Percentiles rank a stretch among this genome's conserved stretches.
phyloP scores from a whole-genome alignment of 164 flowering plant genomes.

The Malania oleifera region DNA sequence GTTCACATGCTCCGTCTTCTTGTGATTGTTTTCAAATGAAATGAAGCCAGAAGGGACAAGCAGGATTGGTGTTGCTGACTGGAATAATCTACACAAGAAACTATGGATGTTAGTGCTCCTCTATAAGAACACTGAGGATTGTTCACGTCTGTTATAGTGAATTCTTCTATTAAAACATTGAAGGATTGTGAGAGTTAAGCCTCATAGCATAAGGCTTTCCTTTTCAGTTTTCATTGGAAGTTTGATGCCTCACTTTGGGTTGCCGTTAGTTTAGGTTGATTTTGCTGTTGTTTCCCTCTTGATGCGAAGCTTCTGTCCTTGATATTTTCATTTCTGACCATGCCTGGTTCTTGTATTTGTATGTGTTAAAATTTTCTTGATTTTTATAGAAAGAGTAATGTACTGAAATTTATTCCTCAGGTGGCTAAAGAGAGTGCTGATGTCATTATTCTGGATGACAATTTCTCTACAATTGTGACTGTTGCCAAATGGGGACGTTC shows the following conservation, averaged over 20 bases:
- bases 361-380: not conserved
- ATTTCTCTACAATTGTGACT: slow-evolving; percentile 90
- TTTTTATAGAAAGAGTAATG: too few relatives aligned
- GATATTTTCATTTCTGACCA: not conserved
- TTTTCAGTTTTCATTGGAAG: not conserved
- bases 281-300: not conserved
- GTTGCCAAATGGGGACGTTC: slow-evolving; percentile 98
- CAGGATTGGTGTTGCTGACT: too few relatives aligned
- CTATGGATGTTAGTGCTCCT: too few relatives aligned
- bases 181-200: not conserved
- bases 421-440: slow-evolving; percentile 99
- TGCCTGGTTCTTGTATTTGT: not conserved
- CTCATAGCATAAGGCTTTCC: not conserved
- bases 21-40: too few relatives aligned
- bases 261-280: not conserved
- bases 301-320: not conserved
- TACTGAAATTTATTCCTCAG: slow-evolving; percentile 26
- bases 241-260: slow-evolving; percentile 2
- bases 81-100: too few relatives aligned
- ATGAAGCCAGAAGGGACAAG: too few relatives aligned
- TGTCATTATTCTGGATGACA: slow-evolving; percentile 86
- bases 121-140: too few relatives aligned
- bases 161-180: not conserved
- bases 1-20: too few relatives aligned
- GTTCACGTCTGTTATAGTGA: too few relatives aligned